Base-by-base conservation (phyloP, 495 filamentous ascomycete genomes). In the Umbilicaria muhlenbergii region DNA sequence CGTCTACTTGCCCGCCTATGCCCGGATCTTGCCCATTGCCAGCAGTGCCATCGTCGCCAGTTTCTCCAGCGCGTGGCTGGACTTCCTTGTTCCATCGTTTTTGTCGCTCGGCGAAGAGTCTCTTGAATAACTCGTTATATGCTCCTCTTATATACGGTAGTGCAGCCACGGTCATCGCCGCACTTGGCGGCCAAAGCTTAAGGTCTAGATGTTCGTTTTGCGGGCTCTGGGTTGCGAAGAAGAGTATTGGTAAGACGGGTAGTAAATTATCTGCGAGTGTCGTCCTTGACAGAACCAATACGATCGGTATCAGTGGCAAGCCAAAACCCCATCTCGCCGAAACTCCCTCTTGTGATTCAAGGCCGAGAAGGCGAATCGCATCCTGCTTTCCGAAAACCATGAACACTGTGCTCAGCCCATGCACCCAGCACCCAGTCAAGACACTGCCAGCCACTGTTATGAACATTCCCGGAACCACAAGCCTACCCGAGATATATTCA, bases 141-240 rank as follows among this genome's bases (percentile, higher is more conserved):
- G 70, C 63, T 16, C 73, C 64, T 33, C 82, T 76, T 24, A 87
- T 46, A 42, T 75, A 75, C 1, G 85, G 85, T 34, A 88, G 66
- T 3, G 78, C 53, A 0, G 75, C 67, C 45, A 91, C 64, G 13
- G 77, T 76, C 67, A 83, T 73, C n/a, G 73, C 68, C 3, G 80
- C 72, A 17, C 75, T 83, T 0, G 83, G 83, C 12, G 85, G 85
- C 85, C 85, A 93, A 13, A 69, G 47, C 15, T 66, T 58, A 11
- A 66, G 47, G 5, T 65, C 59, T 11, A 66, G 52, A n/a, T 68
- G 61, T 11, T 67, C 58, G 1, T 55, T 55, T 6, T 58, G 46
- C 0, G 68, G 65, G 33, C 57, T 59, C 38, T 67, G 63, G 11
- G 66, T 68, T 11, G 69, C 69, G 53, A 78, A 74, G 54, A 78